Evolutionary conservation across 1,284 basidiomycete species (phyloP).

Genomic region (Cutaneotrichosporon cyanovorans): DNA sequence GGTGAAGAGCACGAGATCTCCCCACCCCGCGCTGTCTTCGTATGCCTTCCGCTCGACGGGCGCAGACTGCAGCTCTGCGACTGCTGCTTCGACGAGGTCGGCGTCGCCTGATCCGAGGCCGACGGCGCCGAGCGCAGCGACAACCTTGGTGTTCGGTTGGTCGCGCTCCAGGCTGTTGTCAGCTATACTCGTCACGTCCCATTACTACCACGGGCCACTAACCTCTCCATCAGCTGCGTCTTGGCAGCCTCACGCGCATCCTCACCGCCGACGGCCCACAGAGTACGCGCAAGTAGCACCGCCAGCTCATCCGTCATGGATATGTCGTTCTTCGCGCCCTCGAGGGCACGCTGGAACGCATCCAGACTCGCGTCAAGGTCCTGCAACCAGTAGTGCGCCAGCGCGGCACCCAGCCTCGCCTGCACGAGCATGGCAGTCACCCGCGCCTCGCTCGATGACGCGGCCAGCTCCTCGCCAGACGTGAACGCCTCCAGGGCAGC

Average conservation of each 20-base stretch:
- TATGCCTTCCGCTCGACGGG: constrained; percentile 13
- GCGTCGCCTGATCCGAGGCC: constrained; percentile 72
- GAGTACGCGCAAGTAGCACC: constrained; percentile 66
- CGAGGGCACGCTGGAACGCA: constrained; percentile 60
- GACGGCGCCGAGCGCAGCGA: constrained; percentile 76
- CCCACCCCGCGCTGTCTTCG: constrained; percentile 27
- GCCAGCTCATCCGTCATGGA: constrained; percentile 60
- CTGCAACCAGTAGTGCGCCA: constrained; percentile 61
- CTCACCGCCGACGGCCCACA: constrained; percentile 70
- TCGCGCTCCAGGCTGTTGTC: constrained; percentile 57
- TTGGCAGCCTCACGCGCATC: constrained; percentile 72
- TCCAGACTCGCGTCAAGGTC: constrained; percentile 59
- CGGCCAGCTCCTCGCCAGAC: constrained; percentile 61
- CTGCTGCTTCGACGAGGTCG: constrained; percentile 73
- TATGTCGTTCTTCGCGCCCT: constrained; percentile 50
- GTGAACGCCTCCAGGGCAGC: constrained; percentile 65
- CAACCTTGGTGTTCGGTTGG: constrained; percentile 55
- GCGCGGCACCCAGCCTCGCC: constrained; percentile 61
- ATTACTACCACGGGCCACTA: constrained; percentile 33
- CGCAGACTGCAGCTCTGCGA: constrained; percentile 62
- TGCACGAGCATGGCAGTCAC: constrained; percentile 48
- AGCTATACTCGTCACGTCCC: neutral
- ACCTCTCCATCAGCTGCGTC: constrained; percentile 76
- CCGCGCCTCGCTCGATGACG: constrained; percentile 29
- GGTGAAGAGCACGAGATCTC: constrained; percentile 29